A percentile compares a stretch with the other conserved stretches of the same genome.
Conservation (phyloP, 2,329 filamentous ascomycete species). For the Fusarium buxicola region DNA sequence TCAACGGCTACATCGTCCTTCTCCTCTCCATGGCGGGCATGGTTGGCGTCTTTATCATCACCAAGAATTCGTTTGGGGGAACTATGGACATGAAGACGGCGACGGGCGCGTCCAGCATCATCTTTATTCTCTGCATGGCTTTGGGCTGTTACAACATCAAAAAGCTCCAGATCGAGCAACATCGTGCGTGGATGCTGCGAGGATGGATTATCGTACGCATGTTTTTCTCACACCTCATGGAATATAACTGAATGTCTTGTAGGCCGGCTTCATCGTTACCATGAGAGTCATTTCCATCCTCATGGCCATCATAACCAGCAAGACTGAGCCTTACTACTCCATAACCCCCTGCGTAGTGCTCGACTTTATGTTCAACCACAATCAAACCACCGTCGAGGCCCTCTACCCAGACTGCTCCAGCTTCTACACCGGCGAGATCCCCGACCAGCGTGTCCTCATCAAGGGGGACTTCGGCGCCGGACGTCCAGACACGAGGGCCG, state of each 20-base stretch:
- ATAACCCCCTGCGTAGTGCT: conserved; percentile 61
- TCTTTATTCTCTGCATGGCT: conserved; percentile 56
- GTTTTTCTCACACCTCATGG: no score
- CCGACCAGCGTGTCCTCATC: conserved; percentile 40
- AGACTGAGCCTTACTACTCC: conserved; percentile 41
- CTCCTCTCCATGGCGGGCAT: conserved; percentile 60
- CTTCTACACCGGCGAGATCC: conserved; percentile 48
- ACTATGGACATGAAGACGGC: conserved; percentile 60
- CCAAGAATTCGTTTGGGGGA: conserved; percentile 65
- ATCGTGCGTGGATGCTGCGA: conserved; percentile 73
- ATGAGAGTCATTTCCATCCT: conserved; percentile 61
- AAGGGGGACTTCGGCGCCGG: conserved; percentile 48
- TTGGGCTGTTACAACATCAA: conserved; percentile 69
- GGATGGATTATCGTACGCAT: conserved; percentile 59
- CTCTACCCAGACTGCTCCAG: conserved; percentile 59
- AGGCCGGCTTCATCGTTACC: conserved; percentile 64
- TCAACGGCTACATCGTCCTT: conserved; percentile 68
- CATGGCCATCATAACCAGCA: conserved; percentile 53
- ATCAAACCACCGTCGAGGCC: conserved; percentile 44
- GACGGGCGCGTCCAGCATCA: conserved; percentile 57
- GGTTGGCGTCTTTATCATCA: conserved; percentile 65
- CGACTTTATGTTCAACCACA: conserved; percentile 51
- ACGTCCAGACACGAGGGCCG: conserved; percentile 50
- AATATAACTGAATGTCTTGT: not conserved
- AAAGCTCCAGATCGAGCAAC: conserved; percentile 70